Percentiles rank a stretch among this genome's conserved stretches.
These are phyloP conservation scores for Dichotomocladium elegans DNA, from an alignment of 371 early-diverging fungal species.

Conservation along the genomic window DNA sequence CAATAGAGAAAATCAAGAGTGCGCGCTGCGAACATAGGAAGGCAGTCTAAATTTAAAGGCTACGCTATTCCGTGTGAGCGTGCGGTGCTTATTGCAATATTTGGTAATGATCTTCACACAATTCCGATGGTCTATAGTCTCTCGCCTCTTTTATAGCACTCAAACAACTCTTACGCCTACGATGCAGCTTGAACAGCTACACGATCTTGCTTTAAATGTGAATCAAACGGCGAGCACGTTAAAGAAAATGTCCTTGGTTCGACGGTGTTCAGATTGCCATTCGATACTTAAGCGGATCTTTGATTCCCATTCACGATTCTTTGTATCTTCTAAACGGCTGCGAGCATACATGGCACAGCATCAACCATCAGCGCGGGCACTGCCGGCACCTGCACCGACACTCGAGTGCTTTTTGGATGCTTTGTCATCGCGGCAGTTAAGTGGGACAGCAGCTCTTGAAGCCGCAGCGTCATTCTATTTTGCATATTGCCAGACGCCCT, in stretches of 20 bases:
- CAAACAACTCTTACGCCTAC: no score
- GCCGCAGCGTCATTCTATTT: constrained; percentile 36
- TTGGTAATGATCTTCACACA: no score
- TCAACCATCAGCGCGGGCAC: background rate
- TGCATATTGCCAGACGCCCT: constrained; percentile 17
- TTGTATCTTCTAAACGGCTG: constrained; percentile 26
- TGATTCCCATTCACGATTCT: constrained; percentile 39
- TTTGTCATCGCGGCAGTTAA: constrained; percentile 41
- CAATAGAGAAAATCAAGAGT: no score
- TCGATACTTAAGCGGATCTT: constrained; percentile 49
- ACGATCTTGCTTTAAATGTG: constrained; percentile 25
- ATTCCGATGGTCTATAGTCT: no score
- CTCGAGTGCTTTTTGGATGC: constrained; percentile 29
- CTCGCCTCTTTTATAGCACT: no score
- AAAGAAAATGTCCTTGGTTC: constrained; percentile 14
- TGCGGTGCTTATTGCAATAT: no score
- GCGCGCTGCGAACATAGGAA: no score
- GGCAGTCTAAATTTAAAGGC: no score
- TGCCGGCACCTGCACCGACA: background rate
- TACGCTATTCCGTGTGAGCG: no score
- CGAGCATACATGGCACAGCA: constrained; percentile 10
- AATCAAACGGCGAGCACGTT: constrained; percentile 24
- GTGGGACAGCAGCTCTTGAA: constrained; percentile 39
- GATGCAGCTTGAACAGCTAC: constrained; percentile 32
- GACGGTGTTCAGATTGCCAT: constrained; percentile 25